Evolutionary conservation across 345 rosid species (phyloP).

Genomic region (Sisymbrium altissimum): DNA sequence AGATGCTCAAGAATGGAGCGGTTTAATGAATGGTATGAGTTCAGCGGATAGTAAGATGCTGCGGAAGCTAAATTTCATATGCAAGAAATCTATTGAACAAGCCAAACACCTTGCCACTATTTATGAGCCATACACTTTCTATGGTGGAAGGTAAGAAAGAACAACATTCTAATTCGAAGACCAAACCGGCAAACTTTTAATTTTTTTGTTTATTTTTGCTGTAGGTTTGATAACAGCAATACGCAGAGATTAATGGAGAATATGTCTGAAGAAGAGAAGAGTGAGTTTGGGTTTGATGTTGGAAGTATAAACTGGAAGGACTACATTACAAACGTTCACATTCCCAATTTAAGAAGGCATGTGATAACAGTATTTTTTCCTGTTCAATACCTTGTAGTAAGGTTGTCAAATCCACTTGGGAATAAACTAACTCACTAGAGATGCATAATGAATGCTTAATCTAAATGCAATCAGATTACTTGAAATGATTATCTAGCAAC

Average conservation of each 20-base stretch:
- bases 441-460: too few species aligned
- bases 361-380: too few species aligned
- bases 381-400: too few species aligned
- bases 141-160: conserved; percentile 68
- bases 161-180: neutral
- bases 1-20: conserved; percentile 50
- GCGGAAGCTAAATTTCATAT: conserved; percentile 52
- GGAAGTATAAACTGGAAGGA: conserved; percentile 70
- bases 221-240: conserved; percentile 77
- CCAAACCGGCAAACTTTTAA: neutral
- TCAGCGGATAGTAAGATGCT: conserved; percentile 48
- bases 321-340: conserved; percentile 57
- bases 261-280: conserved; percentile 78
- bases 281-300: conserved; percentile 66
- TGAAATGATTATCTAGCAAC: too few species aligned
- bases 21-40: conserved; percentile 37
- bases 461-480: too few species aligned
- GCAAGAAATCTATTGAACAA: conserved; percentile 79
- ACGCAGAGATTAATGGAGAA: conserved; percentile 62
- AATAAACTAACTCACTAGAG: too few species aligned
- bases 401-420: too few species aligned
- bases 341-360: conserved; percentile 73
- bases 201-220: neutral
- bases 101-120: conserved; percentile 74
- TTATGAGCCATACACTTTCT: conserved; percentile 86